phyloP scores from a whole-genome alignment of 768 basidiomycete genomes.

The Pholiota molesta region DNA sequence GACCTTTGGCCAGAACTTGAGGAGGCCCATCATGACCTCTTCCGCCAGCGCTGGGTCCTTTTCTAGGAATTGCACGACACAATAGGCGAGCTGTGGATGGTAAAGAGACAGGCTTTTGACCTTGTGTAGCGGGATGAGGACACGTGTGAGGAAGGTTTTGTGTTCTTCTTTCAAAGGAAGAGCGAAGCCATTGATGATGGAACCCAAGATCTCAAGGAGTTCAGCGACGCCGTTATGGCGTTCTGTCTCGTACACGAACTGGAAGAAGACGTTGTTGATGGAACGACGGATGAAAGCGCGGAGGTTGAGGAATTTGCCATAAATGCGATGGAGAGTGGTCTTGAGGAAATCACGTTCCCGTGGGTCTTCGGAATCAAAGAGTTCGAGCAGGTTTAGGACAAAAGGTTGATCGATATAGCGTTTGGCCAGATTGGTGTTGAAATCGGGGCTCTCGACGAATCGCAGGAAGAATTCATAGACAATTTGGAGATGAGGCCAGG shows the following conservation, averaged over 20 bases:
- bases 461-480: slow-evolving; percentile 99
- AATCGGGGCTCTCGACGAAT: slow-evolving; percentile 96
- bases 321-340: slow-evolving; percentile 98
- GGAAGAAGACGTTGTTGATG: slow-evolving; percentile 99
- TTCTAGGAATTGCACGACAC: slow-evolving; percentile 98
- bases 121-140: slow-evolving; percentile 95
- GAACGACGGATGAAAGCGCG: slow-evolving; percentile 98
- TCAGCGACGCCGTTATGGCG: slow-evolving; percentile 99
- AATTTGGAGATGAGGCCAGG: slow-evolving; percentile 99
- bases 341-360: slow-evolving; percentile 99
- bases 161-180: slow-evolving; percentile 98
- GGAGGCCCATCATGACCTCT: slow-evolving; percentile 94
- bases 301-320: slow-evolving; percentile 98
- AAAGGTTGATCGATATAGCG: slow-evolving; percentile 96
- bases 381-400: slow-evolving; percentile 93
- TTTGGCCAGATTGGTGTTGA: slow-evolving; percentile 97
- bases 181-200: slow-evolving; percentile 99
- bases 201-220: slow-evolving; percentile 95
- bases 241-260: slow-evolving; percentile 98
- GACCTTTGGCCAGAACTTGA: slow-evolving; percentile 99
- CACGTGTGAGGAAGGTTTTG: slow-evolving; percentile 95
- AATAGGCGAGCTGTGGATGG: slow-evolving; percentile 99
- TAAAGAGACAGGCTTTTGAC: slow-evolving; percentile 97
- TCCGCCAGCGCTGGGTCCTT: slow-evolving; percentile 92
- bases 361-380: slow-evolving; percentile 98